A percentile compares a stretch with the other conserved stretches of the same genome.
These are phyloP conservation scores for Yarrowia divulgata DNA, from an alignment of 805 yeast species.

Conservation along the genomic window DNA sequence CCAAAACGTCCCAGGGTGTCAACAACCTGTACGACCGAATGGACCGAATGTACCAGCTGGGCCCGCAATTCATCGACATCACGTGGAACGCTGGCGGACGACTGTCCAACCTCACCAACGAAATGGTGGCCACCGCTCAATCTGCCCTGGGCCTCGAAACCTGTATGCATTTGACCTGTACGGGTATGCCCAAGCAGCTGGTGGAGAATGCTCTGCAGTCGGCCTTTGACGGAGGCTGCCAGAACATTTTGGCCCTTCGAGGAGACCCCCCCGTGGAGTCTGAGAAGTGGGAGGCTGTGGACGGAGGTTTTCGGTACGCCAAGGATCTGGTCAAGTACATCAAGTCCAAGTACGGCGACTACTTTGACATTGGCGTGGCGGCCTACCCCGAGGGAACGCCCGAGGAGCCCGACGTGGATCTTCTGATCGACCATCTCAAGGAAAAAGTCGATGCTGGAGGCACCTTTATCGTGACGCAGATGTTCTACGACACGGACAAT, in stretches of 20 bases:
- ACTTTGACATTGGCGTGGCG: conserved; percentile 94
- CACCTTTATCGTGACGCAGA: conserved; percentile 90
- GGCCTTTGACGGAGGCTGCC: conserved; percentile 92
- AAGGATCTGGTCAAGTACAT: conserved; percentile 84
- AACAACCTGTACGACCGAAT: conserved; percentile 95
- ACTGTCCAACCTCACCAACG: conserved; percentile 80
- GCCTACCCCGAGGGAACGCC: conserved; percentile 98
- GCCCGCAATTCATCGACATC: conserved; percentile 91
- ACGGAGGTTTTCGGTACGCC: conserved; percentile 88
- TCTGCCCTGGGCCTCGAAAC: conserved; percentile 91
- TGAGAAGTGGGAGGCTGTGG: conserved; percentile 52
- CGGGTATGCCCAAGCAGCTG: conserved; percentile 83
- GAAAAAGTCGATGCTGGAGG: conserved; percentile 96
- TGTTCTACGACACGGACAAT: conserved; percentile 92
- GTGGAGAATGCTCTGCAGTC: conserved; percentile 84
- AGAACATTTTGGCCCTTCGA: conserved; percentile 89
- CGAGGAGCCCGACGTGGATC: conserved; percentile 69
- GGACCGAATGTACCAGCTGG: conserved; percentile 94
- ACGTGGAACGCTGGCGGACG: conserved; percentile 99
- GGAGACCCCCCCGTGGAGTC: conserved; percentile 89
- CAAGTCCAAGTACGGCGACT: conserved; percentile 76
- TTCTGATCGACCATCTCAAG: conserved; percentile 69
- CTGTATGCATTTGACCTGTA: conserved; percentile 97
- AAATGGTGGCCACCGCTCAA: conserved; percentile 89
- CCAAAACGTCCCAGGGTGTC: conserved; percentile 96